phyloP scores from a whole-genome alignment of 768 basidiomycete genomes.

The Pleurotus eryngii region DNA sequence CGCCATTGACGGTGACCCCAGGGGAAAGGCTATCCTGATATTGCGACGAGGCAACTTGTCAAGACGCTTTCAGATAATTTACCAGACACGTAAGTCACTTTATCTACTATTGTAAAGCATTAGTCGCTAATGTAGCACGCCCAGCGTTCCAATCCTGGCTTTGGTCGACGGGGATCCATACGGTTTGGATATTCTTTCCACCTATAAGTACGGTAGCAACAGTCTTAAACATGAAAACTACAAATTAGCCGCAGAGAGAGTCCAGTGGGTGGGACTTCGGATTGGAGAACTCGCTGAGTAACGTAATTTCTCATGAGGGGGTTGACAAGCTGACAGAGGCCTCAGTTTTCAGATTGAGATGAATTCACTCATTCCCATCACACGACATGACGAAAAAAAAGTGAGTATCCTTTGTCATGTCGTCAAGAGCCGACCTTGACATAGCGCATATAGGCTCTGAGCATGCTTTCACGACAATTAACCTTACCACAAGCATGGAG shows the following conservation, averaged over 20 bases:
- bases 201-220: constrained; percentile 80
- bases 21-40: constrained; percentile 98
- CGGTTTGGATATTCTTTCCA: constrained; percentile 88
- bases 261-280: constrained; percentile 81
- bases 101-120: no score
- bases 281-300: constrained; percentile 66
- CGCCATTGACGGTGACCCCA: constrained; percentile 23
- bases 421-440: not conserved
- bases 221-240: constrained; percentile 67
- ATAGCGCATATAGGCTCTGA: constrained; percentile 44
- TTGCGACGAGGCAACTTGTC: constrained; percentile 85
- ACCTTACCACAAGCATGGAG: constrained; percentile 64
- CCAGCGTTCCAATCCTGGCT: constrained; percentile 71
- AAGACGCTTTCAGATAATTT: constrained; percentile 67
- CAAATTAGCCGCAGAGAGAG: constrained; percentile 61
- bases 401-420: constrained; percentile 27
- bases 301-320: not conserved
- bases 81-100: constrained; percentile 47
- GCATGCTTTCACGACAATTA: constrained; percentile 50
- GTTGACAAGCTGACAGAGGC: not conserved
- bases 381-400: constrained; percentile 72
- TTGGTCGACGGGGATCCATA: constrained; percentile 91
- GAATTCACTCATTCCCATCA: constrained; percentile 66
- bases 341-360: constrained; percentile 56
- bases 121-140: no score